A percentile compares a stretch with the other conserved stretches of the same genome.
Evolutionary conservation across 106 monocot species (phyloP).

Genomic region (Allium fistulosum): DNA sequence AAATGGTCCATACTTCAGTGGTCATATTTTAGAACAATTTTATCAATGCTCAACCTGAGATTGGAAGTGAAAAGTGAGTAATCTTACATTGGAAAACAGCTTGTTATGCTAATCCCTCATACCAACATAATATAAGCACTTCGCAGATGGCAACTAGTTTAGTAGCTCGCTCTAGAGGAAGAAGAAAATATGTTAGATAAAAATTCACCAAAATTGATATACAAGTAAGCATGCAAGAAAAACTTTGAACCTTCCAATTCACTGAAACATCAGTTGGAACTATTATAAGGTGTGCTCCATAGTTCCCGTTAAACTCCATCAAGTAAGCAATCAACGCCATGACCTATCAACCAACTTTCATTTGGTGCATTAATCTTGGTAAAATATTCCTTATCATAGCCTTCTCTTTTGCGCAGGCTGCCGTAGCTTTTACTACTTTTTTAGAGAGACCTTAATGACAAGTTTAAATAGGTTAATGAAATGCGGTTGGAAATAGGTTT

Average conservation of each 20-base stretch:
- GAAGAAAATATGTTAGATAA: slow-evolving; percentile 12
- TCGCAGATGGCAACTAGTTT: slow-evolving; percentile 83
- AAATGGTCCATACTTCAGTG: too few relatives aligned
- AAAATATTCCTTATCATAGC: slow-evolving; percentile 84
- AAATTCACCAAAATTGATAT: slow-evolving; percentile 3
- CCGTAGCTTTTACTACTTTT: slow-evolving; percentile 89
- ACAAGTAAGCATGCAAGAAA: background rate
- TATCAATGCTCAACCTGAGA: too few relatives aligned
- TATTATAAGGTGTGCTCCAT: slow-evolving; percentile 97
- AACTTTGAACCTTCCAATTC: slow-evolving; percentile 79
- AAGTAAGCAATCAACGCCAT: slow-evolving; percentile 97
- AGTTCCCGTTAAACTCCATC: slow-evolving; percentile 97
- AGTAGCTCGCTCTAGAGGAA: slow-evolving; percentile 72
- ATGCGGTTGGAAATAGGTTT: slow-evolving; percentile 1
- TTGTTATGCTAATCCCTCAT: slow-evolving; percentile 69
- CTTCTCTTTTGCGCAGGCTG: slow-evolving; percentile 85
- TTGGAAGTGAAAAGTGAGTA: background rate
- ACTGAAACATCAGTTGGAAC: slow-evolving; percentile 98
- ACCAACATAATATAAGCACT: slow-evolving; percentile 96
- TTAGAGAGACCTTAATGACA: slow-evolving; percentile 66
- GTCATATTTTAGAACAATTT: too few relatives aligned
- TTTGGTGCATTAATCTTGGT: slow-evolving; percentile 96
- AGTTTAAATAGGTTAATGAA: background rate
- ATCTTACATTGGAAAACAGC: slow-evolving; percentile 72
- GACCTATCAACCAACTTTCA: slow-evolving; percentile 68